Evolutionary conservation across 805 yeast species (phyloP), one percentile per base, ranked within the genome.

Genomic region (Saccharomycopsis sp.): DNA sequence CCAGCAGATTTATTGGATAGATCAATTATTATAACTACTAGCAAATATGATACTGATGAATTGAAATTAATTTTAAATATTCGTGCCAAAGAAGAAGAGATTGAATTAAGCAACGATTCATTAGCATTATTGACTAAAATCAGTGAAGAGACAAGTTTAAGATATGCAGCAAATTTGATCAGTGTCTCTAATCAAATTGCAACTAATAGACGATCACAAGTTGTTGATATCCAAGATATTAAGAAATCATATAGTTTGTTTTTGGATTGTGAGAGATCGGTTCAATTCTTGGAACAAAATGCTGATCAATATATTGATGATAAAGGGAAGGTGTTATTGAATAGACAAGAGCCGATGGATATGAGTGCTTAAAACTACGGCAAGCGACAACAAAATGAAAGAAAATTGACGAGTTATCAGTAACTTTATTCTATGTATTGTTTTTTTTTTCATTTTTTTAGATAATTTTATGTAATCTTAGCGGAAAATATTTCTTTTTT

Each of bases 1-100:
- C 98, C 99, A 35, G 73, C 85, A 48, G 99, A 93, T 70, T 71
- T 93, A 56, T 79, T 93, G 56, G 99, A 93, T 66, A 77, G 99
- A 62, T 77, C 94, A 28, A 83, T 93, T 54, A 93, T 93, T 51
- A 87, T 93, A 53, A 88, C 93, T 59, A 94, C 98, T 1, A 64
- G 75, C 14, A 70, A 77, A 38, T 93, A 93, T 68, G 70, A 72
- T 48, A 78, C 76, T 47, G 89, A 85, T 48, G 98, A 93, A 64
- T 83, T 90, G 58, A 76, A 82, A 58, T 79, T 88, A 40, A 93
- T 93, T 57, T 68, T 93, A 51, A 71, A 85, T 24, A 93, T 90
- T 56, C 79, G 99, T 59, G 87, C 97, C 2, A 85, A 81, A 56
- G 96, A 88, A 60, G 99, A 93, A 64, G 97, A 89, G 59, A 89